Percentiles rank a stretch among this genome's conserved stretches.
These are phyloP conservation scores for Entomortierella beljakovae DNA, from an alignment of 192 early-diverging fungal genomes.

Conservation along the genomic window DNA sequence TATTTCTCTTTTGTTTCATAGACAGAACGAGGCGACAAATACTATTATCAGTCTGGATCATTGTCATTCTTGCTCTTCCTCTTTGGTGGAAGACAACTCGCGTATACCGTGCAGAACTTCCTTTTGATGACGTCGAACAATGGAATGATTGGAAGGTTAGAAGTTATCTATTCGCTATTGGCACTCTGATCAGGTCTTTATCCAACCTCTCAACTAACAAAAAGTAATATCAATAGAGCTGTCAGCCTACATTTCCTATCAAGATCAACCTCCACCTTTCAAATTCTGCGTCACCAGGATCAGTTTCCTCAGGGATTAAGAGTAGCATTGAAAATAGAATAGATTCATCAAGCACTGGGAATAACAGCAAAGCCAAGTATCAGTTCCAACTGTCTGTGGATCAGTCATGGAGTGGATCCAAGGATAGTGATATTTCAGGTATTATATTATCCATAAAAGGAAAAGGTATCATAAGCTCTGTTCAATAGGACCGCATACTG, in stretches of 20 bases:
- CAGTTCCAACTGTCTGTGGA: conserved; percentile 1
- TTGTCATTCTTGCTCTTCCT: conserved; percentile 73
- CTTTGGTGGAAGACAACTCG: conserved; percentile 88
- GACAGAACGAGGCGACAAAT: conserved; percentile 56
- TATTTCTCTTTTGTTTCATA: background rate
- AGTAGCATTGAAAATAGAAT: background rate
- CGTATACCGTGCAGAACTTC: conserved; percentile 81
- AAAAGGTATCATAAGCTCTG: background rate
- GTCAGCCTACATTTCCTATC: conserved; percentile 35
- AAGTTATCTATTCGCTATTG: background rate
- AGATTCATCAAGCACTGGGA: background rate
- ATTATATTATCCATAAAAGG: background rate
- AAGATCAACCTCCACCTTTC: conserved; percentile 30
- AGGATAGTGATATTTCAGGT: conserved; percentile 21
- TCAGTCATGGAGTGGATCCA: conserved; percentile 19
- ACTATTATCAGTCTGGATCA: conserved; percentile 62
- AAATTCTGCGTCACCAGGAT: background rate
- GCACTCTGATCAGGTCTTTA: too few relatives aligned
- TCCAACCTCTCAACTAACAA: too few relatives aligned
- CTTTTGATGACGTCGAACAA: conserved; percentile 67
- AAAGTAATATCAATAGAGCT: conserved; percentile 9
- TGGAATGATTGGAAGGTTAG: conserved; percentile 65
- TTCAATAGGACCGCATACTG: background rate
- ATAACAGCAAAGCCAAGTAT: background rate
- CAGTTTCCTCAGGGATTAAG: background rate